Evolutionary conservation across 2,329 filamentous ascomycete genomes (phyloP).

Genomic region (Talaromyces marneffei): DNA sequence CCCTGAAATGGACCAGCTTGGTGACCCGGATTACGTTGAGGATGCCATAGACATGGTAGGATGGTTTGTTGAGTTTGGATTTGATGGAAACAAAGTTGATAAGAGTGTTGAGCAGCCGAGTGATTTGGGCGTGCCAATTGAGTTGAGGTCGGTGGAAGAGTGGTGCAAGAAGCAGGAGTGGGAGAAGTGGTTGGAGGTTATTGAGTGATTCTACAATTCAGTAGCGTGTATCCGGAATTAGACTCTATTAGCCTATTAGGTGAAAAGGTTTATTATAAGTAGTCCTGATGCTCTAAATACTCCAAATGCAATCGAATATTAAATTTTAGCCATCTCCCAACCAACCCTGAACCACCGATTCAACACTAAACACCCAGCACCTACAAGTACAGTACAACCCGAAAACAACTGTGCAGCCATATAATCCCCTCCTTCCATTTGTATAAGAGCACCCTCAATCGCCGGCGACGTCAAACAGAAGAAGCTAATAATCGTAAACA

Average conservation of each 20-base stretch:
- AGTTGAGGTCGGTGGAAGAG: background rate
- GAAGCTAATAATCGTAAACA: conserved; percentile 49
- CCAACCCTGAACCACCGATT: conserved; percentile 8
- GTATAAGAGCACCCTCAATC: conserved; percentile 49
- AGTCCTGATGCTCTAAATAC: background rate
- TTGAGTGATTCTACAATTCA: background rate
- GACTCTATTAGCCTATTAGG: background rate
- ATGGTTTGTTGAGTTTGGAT: background rate
- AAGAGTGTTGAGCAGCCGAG: background rate
- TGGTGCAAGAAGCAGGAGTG: conserved; percentile 1
- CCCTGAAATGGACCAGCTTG: background rate
- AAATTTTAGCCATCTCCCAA: conserved; percentile 1
- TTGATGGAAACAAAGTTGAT: background rate
- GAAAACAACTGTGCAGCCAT: conserved; percentile 12
- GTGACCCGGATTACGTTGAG: background rate
- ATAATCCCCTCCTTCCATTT: conserved; percentile 2
- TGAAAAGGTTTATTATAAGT: background rate
- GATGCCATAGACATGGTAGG: background rate
- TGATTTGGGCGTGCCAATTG: background rate
- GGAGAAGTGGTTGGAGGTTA: background rate
- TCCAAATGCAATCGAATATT: background rate
- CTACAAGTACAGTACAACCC: background rate
- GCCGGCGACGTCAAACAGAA: conserved; percentile 51
- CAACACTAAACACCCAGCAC: background rate
- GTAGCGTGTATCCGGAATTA: background rate